Percentiles rank a stretch among this genome's conserved stretches.
phyloP scores from a whole-genome alignment of 2,329 filamentous ascomycete genomes.

The Acephala macrosclerotiorum region DNA sequence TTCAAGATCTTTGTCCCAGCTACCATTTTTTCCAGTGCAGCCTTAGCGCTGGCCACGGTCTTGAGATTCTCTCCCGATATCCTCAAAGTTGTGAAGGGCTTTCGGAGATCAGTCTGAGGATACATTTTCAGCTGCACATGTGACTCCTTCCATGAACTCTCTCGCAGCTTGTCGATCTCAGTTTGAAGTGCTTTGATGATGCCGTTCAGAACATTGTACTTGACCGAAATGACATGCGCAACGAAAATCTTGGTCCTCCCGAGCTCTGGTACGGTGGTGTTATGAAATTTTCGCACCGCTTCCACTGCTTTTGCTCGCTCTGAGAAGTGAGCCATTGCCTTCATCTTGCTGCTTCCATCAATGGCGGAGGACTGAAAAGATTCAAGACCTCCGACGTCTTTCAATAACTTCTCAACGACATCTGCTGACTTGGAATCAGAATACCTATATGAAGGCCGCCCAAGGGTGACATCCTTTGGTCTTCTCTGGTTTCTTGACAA shows the following conservation, averaged over 20 bases:
- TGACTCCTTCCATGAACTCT: constrained; percentile 42
- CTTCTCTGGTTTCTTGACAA: not conserved
- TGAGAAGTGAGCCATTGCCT: constrained; percentile 49
- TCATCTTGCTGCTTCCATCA: constrained; percentile 39
- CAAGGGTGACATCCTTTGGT: constrained; percentile 13
- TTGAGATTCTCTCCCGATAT: constrained; percentile 47
- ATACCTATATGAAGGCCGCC: constrained; percentile 6
- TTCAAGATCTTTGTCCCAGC: constrained; percentile 43
- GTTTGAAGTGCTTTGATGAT: constrained; percentile 46
- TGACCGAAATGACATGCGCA: constrained; percentile 47
- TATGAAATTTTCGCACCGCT: constrained; percentile 45
- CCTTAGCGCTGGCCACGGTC: constrained; percentile 45
- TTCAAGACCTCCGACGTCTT: constrained; percentile 11
- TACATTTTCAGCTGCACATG: constrained; percentile 43
- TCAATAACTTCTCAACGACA: constrained; percentile 13
- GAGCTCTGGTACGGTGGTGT: constrained; percentile 43
- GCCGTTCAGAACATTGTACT: constrained; percentile 47
- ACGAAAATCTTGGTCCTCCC: constrained; percentile 46
- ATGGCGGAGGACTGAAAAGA: constrained; percentile 16
- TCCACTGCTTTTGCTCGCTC: constrained; percentile 48
- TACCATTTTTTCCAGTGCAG: constrained; percentile 45
- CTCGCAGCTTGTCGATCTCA: constrained; percentile 40
- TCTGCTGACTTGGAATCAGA: constrained; percentile 13
- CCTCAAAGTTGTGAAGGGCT: constrained; percentile 46
- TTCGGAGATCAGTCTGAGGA: constrained; percentile 28